phyloP scores from a whole-genome alignment of 2,329 filamentous ascomycete genomes.

The Fusarium heterosporum region DNA sequence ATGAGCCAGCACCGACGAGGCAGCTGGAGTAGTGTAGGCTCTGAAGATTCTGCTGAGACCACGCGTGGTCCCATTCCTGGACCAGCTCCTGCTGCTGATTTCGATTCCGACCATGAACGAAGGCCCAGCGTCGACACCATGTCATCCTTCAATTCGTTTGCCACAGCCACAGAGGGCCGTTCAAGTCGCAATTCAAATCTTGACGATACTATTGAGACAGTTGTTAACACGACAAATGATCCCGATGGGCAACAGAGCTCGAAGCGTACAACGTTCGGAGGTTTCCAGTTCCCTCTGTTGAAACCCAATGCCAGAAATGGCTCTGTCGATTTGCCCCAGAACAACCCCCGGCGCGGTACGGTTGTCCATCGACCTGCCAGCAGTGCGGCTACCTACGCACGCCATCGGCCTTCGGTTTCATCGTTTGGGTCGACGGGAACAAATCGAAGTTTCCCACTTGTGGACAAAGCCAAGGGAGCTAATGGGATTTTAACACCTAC shows the following conservation, averaged over 20 bases:
- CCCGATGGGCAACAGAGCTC: conserved; percentile 37
- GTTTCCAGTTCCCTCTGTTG: conserved; percentile 43
- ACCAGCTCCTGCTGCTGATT: conserved; percentile 6
- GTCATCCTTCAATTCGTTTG: conserved; percentile 66
- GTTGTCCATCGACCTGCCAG: conserved; percentile 56
- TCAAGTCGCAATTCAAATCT: conserved; percentile 53
- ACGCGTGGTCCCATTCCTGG: conserved; percentile 59
- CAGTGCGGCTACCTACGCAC: conserved; percentile 31
- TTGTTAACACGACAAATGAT: conserved; percentile 39
- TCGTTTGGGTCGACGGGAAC: conserved; percentile 70
- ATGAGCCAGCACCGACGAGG: conserved; percentile 63
- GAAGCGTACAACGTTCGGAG: conserved; percentile 46
- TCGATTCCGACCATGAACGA: conserved; percentile 45
- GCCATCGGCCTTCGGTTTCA: conserved; percentile 63
- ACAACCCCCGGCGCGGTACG: conserved; percentile 48
- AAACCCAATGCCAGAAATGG: conserved; percentile 33
- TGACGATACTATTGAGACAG: conserved; percentile 33
- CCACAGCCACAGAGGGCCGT: conserved; percentile 65
- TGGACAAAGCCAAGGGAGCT: conserved; percentile 62
- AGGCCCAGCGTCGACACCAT: conserved; percentile 63
- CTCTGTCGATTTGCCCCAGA: conserved; percentile 44
- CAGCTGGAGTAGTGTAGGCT: conserved; percentile 67
- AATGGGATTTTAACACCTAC: conserved; percentile 57
- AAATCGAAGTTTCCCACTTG: conserved; percentile 71
- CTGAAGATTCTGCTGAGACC: conserved; percentile 71